Conservation (phyloP, 345 rosid species). For the Pelargonium nanum region DNA sequence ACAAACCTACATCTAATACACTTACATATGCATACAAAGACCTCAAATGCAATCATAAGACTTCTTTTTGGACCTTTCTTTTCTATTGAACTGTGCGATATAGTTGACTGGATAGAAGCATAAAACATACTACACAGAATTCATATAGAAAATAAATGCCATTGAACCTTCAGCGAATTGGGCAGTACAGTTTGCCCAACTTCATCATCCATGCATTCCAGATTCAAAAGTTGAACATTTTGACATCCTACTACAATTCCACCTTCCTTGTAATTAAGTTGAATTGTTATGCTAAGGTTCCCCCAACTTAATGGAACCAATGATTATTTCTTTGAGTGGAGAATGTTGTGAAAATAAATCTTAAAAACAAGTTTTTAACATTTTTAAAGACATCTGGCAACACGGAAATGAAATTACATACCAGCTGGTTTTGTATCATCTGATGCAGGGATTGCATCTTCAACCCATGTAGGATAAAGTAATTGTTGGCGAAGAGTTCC, state of each 20-base stretch:
- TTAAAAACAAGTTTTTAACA: neutral
- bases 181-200: neutral
- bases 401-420: constrained; percentile 10
- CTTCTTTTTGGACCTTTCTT: no score
- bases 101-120: no score
- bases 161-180: neutral
- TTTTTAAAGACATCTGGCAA: neutral
- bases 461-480: constrained; percentile 82
- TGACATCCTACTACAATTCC: neutral
- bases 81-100: no score
- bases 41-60: no score
- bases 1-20: no score
- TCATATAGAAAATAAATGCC: no score
- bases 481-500: constrained; percentile 93
- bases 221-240: neutral
- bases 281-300: neutral
- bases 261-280: neutral
- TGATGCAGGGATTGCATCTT: constrained; percentile 16
- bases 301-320: neutral
- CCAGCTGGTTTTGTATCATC: constrained; percentile 26
- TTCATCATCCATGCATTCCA: neutral
- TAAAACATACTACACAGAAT: no score
- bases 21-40: no score
- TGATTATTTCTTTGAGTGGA: neutral
- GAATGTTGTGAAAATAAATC: neutral